Conservation (phyloP, 257 asterid genomes). For the Solanum raphanifolium region DNA sequence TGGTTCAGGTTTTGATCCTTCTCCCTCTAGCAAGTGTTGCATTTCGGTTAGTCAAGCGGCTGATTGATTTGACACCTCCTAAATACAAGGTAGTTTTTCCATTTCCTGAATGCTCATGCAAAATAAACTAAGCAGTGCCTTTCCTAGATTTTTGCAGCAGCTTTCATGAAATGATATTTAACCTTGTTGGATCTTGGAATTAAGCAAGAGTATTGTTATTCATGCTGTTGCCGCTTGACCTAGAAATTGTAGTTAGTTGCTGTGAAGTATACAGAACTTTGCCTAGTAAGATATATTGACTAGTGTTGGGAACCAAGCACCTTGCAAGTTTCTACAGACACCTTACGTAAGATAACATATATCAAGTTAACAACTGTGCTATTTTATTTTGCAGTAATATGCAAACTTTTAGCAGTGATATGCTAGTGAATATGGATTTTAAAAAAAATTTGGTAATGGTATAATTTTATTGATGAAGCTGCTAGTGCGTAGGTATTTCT, state of each 20-base stretch:
- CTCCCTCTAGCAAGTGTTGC: constrained; percentile 89
- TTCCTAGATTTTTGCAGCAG: neutral
- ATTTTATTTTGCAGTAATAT: neutral
- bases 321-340: neutral
- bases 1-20: constrained; percentile 67
- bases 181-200: neutral
- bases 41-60: constrained; percentile 60
- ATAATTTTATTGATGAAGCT: neutral
- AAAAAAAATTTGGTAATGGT: neutral
- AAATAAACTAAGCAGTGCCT: neutral
- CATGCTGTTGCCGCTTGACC: neutral
- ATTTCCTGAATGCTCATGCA: neutral
- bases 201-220: neutral
- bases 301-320: neutral
- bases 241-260: neutral
- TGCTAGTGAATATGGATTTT: neutral
- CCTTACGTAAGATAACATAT: neutral
- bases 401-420: neutral
- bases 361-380: neutral
- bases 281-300: neutral
- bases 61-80: constrained; percentile 78
- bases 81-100: constrained; percentile 54
- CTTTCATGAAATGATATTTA: neutral
- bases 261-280: neutral
- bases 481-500: neutral